Conservation (phyloP, 495 filamentous ascomycete species). For the Astrothelium macrocarpum region DNA sequence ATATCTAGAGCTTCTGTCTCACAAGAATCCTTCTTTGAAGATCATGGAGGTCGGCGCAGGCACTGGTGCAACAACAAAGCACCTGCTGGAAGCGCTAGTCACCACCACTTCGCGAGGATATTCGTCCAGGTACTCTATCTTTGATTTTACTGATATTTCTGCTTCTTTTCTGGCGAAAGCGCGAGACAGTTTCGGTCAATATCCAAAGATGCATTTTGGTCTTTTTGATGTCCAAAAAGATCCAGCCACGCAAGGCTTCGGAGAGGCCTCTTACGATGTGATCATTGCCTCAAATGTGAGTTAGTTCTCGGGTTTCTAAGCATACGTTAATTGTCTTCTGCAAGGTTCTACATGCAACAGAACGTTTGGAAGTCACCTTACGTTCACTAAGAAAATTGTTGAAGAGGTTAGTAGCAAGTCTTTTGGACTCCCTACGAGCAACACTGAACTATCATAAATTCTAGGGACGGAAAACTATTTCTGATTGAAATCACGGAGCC, state of each 20-base stretch:
- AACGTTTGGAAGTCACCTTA: constrained; percentile 6
- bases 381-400: constrained; percentile 11
- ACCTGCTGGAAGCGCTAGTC: not conserved
- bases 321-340: not conserved
- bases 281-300: constrained; percentile 14
- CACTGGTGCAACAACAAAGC: not conserved
- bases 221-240: constrained; percentile 18
- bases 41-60: not conserved
- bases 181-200: constrained; percentile 9
- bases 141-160: constrained; percentile 19
- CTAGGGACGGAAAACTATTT: not conserved
- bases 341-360: too few species aligned
- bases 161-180: constrained; percentile 15
- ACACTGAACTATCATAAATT: not conserved
- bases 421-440: constrained; percentile 11
- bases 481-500: not conserved
- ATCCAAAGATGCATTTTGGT: constrained; percentile 8
- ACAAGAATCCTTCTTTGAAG: not conserved
- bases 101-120: not conserved
- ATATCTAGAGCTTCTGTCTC: not conserved
- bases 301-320: not conserved
- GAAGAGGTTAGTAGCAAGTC: constrained; percentile 15
- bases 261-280: constrained; percentile 14
- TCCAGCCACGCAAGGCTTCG: constrained; percentile 18
- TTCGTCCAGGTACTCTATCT: not conserved